Evolutionary conservation across 208 protist genomes (phyloP).

Genomic region (Wallacemonas sp.): DNA sequence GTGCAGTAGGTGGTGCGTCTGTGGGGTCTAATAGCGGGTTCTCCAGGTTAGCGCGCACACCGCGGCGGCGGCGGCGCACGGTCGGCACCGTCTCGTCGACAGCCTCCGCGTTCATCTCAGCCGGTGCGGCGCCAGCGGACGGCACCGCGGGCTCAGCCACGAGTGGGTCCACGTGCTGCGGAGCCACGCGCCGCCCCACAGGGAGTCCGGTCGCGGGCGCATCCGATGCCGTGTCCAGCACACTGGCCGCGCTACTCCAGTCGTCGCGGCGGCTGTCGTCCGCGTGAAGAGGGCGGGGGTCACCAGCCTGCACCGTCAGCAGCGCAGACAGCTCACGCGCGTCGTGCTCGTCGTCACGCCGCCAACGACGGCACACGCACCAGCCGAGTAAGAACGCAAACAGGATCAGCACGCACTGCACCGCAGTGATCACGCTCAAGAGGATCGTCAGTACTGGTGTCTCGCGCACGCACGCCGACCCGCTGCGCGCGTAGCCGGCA

Average conservation of each 20-base stretch:
- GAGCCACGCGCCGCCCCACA: too few species aligned
- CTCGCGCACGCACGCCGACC: background rate
- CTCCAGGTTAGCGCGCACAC: too few species aligned
- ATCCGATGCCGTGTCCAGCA: background rate
- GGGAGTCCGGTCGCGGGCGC: background rate
- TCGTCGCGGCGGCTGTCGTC: background rate
- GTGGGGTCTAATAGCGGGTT: too few species aligned
- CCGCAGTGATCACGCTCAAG: background rate
- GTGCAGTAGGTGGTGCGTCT: too few species aligned
- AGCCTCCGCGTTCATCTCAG: background rate
- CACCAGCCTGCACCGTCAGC: background rate
- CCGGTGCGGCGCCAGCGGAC: background rate
- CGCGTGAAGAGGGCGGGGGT: background rate
- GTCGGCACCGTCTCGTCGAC: background rate
- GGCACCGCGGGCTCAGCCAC: background rate
- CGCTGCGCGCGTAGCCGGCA: background rate
- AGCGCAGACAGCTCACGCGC: background rate
- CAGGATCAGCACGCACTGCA: constrained; percentile 9
- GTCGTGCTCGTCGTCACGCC: background rate
- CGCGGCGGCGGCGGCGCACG: too few species aligned
- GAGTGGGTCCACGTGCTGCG: background rate
- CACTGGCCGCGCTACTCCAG: background rate
- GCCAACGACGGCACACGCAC: constrained; percentile 16
- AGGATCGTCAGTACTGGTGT: background rate
- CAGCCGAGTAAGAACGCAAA: constrained; percentile 3